A percentile compares a stretch with the other conserved stretches of the same genome.
Evolutionary conservation across 2,329 filamentous ascomycete species (phyloP).

Genomic region (Fusarium scirpi): DNA sequence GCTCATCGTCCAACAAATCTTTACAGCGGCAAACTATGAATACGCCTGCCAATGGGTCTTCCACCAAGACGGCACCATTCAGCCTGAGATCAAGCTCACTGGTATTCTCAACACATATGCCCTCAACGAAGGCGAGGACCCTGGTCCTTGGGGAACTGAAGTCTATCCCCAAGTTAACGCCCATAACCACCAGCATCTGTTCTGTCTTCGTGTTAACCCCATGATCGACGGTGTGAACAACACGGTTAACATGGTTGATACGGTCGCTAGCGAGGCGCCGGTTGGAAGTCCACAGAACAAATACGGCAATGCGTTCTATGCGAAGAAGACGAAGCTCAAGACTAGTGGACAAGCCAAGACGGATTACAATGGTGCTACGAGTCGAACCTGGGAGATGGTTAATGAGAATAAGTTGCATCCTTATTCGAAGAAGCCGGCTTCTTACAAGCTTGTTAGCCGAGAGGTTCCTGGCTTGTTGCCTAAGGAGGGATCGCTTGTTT

Average conservation of each 20-base stretch:
- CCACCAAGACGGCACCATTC: constrained; percentile 86
- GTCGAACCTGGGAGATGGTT: constrained; percentile 89
- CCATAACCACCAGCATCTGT: constrained; percentile 95
- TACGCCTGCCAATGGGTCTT: constrained; percentile 85
- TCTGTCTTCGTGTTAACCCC: constrained; percentile 88
- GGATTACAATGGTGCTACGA: constrained; percentile 84
- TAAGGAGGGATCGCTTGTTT: constrained; percentile 83
- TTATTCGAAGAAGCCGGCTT: constrained; percentile 84
- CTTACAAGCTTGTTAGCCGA: constrained; percentile 90
- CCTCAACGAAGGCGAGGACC: constrained; percentile 83
- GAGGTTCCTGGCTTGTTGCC: constrained; percentile 84
- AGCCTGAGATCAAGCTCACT: constrained; percentile 91
- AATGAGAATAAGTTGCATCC: constrained; percentile 88
- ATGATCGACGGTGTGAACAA: constrained; percentile 89
- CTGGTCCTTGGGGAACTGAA: constrained; percentile 88
- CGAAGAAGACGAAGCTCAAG: constrained; percentile 82
- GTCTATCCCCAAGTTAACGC: constrained; percentile 88
- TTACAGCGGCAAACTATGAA: constrained; percentile 96
- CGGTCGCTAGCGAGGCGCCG: constrained; percentile 75
- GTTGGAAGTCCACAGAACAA: constrained; percentile 85
- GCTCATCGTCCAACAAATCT: constrained; percentile 89
- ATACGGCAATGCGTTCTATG: constrained; percentile 92
- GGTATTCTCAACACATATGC: constrained; percentile 93
- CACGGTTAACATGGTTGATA: constrained; percentile 86
- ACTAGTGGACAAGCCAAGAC: constrained; percentile 77